Percentiles rank a stretch among this genome's conserved stretches.
phyloP scores from a whole-genome alignment of 1,139 yeast genomes.

The Geotrichum bryndzae region DNA sequence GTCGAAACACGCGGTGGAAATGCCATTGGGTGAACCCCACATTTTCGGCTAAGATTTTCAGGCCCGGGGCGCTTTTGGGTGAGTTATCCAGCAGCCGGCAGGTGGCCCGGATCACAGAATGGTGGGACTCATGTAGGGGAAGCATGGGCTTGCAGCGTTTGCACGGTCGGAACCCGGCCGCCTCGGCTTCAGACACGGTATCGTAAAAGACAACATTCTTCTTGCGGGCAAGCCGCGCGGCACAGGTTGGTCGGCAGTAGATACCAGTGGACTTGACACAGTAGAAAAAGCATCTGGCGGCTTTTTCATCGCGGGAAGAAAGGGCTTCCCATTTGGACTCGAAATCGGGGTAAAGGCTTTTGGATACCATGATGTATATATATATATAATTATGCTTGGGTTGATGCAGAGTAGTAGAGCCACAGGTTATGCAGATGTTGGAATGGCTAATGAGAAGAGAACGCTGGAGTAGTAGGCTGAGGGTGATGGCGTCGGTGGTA shows the following conservation, averaged over 20 bases:
- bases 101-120: slow-evolving; percentile 19
- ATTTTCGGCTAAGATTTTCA: slow-evolving; percentile 20
- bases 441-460: too few species aligned
- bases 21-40: slow-evolving; percentile 32
- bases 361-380: neutral
- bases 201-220: slow-evolving; percentile 21
- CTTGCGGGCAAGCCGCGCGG: slow-evolving; percentile 22
- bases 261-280: slow-evolving; percentile 24
- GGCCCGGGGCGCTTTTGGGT: slow-evolving; percentile 15
- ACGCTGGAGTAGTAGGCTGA: too few species aligned
- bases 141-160: slow-evolving; percentile 26
- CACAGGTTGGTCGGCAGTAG: slow-evolving; percentile 27
- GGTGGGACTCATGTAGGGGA: slow-evolving; percentile 21
- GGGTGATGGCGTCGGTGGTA: too few species aligned
- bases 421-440: too few species aligned
- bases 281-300: slow-evolving; percentile 25
- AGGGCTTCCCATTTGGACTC: slow-evolving; percentile 22
- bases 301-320: slow-evolving; percentile 21
- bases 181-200: slow-evolving; percentile 20
- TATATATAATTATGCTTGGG: neutral
- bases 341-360: slow-evolving; percentile 10
- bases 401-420: too few species aligned
- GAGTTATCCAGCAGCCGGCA: slow-evolving; percentile 16
- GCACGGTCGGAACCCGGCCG: slow-evolving; percentile 25
- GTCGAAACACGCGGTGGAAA: slow-evolving; percentile 28